Percentiles rank a stretch among this genome's conserved stretches.
These are phyloP conservation scores for Babesia microti DNA, from an alignment of 169 alveolate species.

Conservation along the genomic window DNA sequence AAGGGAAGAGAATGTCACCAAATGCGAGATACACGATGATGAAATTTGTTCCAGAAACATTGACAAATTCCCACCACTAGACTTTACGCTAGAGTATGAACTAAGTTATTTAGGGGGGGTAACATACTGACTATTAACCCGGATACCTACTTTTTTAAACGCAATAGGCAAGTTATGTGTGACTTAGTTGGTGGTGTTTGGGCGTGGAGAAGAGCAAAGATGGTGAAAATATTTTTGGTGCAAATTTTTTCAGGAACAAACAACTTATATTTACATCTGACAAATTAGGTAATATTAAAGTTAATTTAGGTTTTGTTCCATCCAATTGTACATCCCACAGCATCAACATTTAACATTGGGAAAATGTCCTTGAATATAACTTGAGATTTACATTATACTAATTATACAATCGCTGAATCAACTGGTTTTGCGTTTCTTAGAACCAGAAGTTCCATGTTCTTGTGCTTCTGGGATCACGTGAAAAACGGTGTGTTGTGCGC, in stretches of 20 bases:
- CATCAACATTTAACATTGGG: not conserved
- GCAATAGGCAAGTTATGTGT: too few species aligned
- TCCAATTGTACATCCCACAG: not conserved
- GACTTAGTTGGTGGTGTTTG: conserved; percentile 61
- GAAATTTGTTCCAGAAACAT: too few species aligned
- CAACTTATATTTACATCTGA: conserved; percentile 42
- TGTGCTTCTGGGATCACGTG: too few species aligned
- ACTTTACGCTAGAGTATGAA: too few species aligned
- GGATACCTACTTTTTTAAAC: too few species aligned
- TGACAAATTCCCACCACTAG: too few species aligned
- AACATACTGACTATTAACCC: too few species aligned
- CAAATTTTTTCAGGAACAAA: conserved; percentile 56
- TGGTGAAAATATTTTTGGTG: conserved; percentile 52
- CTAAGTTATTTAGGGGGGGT: too few species aligned
- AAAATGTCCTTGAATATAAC: not conserved
- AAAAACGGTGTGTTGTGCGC: conserved; percentile 47
- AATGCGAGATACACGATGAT: too few species aligned
- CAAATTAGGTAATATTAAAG: conserved; percentile 28
- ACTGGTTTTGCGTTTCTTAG: not conserved
- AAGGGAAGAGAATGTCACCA: too few species aligned
- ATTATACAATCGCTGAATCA: not conserved
- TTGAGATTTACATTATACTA: not conserved
- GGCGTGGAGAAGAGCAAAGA: conserved; percentile 46
- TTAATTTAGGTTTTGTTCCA: not conserved
- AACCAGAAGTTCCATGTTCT: not conserved